Evolutionary conservation across 2,329 filamentous ascomycete species (phyloP).

Genomic region (Claviceps sp.): DNA sequence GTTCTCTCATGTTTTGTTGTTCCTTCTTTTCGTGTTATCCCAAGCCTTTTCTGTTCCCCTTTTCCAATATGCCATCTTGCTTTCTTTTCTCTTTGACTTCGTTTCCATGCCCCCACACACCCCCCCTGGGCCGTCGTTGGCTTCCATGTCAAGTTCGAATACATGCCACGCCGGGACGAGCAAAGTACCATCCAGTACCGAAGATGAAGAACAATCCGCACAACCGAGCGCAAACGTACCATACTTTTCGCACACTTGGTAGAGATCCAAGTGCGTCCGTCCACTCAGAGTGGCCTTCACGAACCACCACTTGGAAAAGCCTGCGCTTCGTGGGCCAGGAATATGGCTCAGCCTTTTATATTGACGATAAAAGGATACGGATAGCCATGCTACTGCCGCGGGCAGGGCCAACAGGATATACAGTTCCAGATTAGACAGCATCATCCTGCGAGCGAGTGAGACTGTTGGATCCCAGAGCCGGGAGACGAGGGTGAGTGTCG

Average conservation of each 20-base stretch:
- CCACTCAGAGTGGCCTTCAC: slow-evolving; percentile 18
- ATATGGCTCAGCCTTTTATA: slow-evolving; percentile 27
- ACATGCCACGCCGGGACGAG: no score
- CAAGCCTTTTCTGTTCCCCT: no score
- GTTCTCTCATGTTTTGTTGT: background rate
- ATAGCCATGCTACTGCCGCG: slow-evolving; percentile 7
- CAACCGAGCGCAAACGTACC: slow-evolving; percentile 12
- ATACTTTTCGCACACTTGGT: slow-evolving; percentile 21
- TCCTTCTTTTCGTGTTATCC: no score
- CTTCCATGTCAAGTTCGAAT: no score
- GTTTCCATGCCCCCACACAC: no score
- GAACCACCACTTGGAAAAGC: slow-evolving; percentile 28
- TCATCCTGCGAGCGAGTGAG: background rate
- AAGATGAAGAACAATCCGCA: no score
- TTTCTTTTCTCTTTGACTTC: no score
- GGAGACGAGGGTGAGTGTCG: background rate
- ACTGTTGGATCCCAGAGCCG: background rate
- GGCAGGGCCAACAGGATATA: slow-evolving; percentile 1
- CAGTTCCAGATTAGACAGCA: background rate
- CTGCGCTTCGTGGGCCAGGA: slow-evolving; percentile 23
- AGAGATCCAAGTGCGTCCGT: slow-evolving; percentile 21
- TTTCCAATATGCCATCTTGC: no score
- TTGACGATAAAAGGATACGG: slow-evolving; percentile 6
- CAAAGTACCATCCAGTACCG: no score
- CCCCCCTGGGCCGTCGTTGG: no score